phyloP scores from a whole-genome alignment of 1,139 yeast genomes.

The Yamadazyma dushanensis region DNA sequence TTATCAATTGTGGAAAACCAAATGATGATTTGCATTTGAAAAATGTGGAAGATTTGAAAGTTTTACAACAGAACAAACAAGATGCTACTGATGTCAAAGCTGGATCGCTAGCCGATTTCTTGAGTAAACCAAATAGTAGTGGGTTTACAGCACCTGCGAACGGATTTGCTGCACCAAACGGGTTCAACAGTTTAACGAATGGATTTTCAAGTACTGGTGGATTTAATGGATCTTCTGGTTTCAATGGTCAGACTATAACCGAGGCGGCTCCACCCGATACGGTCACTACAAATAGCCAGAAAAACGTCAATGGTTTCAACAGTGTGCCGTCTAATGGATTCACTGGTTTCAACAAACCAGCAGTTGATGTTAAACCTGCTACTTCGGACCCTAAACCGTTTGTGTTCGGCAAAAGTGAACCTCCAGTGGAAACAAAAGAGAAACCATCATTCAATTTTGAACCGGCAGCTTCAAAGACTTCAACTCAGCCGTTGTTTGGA shows the following conservation, averaged over 20 bases:
- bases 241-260: not conserved
- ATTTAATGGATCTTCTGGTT: not conserved
- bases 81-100: constrained; percentile 10
- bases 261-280: no score
- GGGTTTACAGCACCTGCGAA: not conserved
- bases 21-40: constrained; percentile 24
- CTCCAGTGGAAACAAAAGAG: not conserved
- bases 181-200: not conserved
- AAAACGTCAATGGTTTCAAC: no score
- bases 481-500: no score
- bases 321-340: no score
- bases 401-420: not conserved
- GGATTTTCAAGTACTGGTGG: constrained; percentile 1
- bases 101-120: constrained; percentile 19
- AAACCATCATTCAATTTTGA: not conserved
- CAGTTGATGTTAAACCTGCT: no score
- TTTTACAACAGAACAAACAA: constrained; percentile 6
- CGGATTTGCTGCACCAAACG: no score
- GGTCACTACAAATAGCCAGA: no score
- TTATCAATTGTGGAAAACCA: constrained; percentile 41
- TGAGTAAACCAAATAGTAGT: constrained; percentile 7
- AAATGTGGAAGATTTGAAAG: constrained; percentile 2
- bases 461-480: not conserved
- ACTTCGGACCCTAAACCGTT: not conserved
- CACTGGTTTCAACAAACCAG: no score